A percentile compares a stretch with the other conserved stretches of the same genome.
Conservation (phyloP, 176 grass and related monocot species). For the Raddia distichophylla region DNA sequence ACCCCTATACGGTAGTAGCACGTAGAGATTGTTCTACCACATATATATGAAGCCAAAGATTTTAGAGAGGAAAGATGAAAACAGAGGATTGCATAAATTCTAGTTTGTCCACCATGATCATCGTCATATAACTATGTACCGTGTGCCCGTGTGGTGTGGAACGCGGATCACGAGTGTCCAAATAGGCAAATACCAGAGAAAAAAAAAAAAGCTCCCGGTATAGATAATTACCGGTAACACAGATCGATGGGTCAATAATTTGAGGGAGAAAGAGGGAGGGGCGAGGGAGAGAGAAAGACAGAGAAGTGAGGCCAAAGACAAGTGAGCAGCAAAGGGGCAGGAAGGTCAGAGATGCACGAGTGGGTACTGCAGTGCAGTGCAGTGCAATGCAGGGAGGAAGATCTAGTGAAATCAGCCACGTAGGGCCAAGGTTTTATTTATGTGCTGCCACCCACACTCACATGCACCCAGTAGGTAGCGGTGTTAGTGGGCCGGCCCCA, state of each 20-base stretch:
- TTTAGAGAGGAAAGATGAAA: background rate
- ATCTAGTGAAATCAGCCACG: constrained; percentile 35
- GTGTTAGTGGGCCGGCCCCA: too few relatives aligned
- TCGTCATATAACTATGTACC: background rate
- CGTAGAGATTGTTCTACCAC: too few relatives aligned
- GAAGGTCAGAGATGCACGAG: constrained; percentile 46
- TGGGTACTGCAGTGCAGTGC: constrained; percentile 36
- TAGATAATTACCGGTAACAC: background rate
- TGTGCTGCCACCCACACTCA: constrained; percentile 42
- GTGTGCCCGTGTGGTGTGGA: background rate
- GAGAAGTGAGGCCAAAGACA: constrained; percentile 10
- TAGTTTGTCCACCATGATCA: background rate
- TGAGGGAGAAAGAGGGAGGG: background rate
- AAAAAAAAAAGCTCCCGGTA: background rate
- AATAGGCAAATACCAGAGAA: background rate
- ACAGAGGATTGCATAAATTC: background rate
- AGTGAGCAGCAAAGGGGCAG: constrained; percentile 18
- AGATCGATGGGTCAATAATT: constrained; percentile 10
- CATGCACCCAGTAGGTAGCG: constrained; percentile 42
- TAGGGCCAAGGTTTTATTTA: constrained; percentile 37
- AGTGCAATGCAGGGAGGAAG: background rate
- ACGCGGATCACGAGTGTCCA: background rate
- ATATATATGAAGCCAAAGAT: background rate
- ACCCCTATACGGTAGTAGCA: too few relatives aligned
- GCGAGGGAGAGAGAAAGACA: background rate